Percentiles rank a stretch among this genome's conserved stretches.
These are phyloP conservation scores for Epichloe coenophiala DNA, from an alignment of 2,329 filamentous ascomycete genomes.

Conservation along the genomic window DNA sequence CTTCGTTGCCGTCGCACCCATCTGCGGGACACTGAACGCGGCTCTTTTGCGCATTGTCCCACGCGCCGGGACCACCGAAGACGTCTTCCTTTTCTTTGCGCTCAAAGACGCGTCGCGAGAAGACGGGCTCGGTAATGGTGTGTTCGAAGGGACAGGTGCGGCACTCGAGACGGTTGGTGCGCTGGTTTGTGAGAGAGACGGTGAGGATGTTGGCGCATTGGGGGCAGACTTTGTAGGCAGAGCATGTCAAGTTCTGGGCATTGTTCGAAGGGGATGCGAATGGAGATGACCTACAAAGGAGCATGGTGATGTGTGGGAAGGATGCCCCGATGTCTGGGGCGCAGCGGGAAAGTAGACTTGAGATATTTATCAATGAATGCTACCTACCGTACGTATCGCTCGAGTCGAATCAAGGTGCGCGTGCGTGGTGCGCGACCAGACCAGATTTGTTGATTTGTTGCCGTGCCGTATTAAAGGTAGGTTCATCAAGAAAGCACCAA, in stretches of 20 bases:
- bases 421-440: no score
- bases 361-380: no score
- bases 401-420: no score
- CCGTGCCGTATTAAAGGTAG: no score
- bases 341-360: neutral
- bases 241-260: neutral
- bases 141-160: slow-evolving; percentile 91
- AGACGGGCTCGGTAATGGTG: slow-evolving; percentile 65
- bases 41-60: slow-evolving; percentile 83
- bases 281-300: slow-evolving; percentile 43
- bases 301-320: slow-evolving; percentile 31
- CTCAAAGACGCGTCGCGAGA: slow-evolving; percentile 70
- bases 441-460: no score
- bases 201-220: slow-evolving; percentile 75
- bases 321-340: slow-evolving; percentile 1
- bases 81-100: slow-evolving; percentile 82
- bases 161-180: slow-evolving; percentile 79
- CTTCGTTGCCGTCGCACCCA: slow-evolving; percentile 67
- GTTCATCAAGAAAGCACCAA: neutral
- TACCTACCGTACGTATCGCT: no score
- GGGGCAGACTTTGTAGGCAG: slow-evolving; percentile 54
- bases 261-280: neutral
- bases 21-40: slow-evolving; percentile 71
- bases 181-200: slow-evolving; percentile 45
- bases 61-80: slow-evolving; percentile 75